phyloP scores from a whole-genome alignment of 352 stramenopile species.

The Saprolegnia parasitica region DNA sequence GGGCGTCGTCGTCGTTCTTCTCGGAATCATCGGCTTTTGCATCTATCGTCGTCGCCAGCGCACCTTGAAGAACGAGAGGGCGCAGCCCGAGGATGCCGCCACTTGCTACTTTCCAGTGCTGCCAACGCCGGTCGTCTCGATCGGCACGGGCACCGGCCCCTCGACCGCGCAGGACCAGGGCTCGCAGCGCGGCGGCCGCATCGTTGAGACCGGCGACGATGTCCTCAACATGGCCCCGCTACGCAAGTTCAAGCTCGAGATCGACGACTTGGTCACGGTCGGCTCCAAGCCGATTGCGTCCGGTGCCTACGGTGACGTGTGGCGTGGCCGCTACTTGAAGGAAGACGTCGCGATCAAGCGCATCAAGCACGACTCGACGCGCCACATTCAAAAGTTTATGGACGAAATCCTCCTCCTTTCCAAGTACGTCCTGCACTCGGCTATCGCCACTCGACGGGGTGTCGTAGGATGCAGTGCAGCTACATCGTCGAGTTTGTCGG shows the following conservation, averaged over 20 bases:
- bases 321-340: constrained; percentile 1
- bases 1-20: too few relatives aligned
- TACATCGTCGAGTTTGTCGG: constrained; percentile 21
- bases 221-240: background rate
- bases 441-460: background rate
- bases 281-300: background rate
- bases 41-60: too few relatives aligned
- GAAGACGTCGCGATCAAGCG: constrained; percentile 1
- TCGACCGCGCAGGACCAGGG: too few relatives aligned
- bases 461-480: background rate
- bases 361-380: constrained; percentile 2
- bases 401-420: constrained; percentile 11
- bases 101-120: too few relatives aligned
- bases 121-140: too few relatives aligned
- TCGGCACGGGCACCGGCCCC: too few relatives aligned
- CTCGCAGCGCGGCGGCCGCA: too few relatives aligned
- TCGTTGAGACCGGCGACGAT: background rate
- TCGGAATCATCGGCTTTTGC: too few relatives aligned
- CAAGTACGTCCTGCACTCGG: background rate
- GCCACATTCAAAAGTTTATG: background rate
- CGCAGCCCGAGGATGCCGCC: too few relatives aligned
- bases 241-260: background rate
- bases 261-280: background rate
- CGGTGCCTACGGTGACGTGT: constrained; percentile 2
- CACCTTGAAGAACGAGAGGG: too few relatives aligned